phyloP scores from a whole-genome alignment of 495 filamentous ascomycete genomes.

The Wilcoxina mikolae region DNA sequence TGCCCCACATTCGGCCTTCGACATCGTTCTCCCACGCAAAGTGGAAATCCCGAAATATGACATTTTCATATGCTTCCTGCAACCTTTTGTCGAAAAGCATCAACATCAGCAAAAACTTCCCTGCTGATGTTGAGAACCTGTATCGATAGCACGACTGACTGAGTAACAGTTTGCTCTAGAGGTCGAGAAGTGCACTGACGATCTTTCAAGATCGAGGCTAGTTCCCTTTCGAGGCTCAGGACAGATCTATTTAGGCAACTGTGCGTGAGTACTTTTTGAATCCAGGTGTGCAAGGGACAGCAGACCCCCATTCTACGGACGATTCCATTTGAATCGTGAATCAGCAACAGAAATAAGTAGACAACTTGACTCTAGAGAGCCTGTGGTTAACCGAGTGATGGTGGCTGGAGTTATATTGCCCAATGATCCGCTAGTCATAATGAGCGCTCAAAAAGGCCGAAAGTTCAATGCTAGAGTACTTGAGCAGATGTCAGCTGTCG shows the following conservation, averaged over 20 bases:
- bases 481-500: too few species aligned
- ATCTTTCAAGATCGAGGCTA: constrained; percentile 1
- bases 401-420: too few species aligned
- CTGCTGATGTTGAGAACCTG: not conserved
- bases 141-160: not conserved
- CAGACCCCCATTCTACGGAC: not conserved
- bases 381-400: too few species aligned
- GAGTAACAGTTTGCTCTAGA: constrained; percentile 4
- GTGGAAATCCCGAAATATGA: constrained; percentile 60
- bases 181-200: not conserved
- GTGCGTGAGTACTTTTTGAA: not conserved
- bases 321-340: too few species aligned
- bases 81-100: constrained; percentile 21
- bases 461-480: too few species aligned
- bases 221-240: not conserved
- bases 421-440: too few species aligned
- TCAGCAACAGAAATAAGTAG: too few species aligned
- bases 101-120: not conserved
- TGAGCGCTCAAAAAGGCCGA: too few species aligned
- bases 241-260: not conserved
- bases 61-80: constrained; percentile 42
- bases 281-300: not conserved
- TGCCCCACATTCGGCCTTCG: constrained; percentile 62
- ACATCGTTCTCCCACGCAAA: constrained; percentile 46
- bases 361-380: too few species aligned